A percentile compares a stretch with the other conserved stretches of the same genome.
These are phyloP conservation scores for Sicyos baderoa DNA, from an alignment of 306 rosid genomes.

Conservation along the genomic window DNA sequence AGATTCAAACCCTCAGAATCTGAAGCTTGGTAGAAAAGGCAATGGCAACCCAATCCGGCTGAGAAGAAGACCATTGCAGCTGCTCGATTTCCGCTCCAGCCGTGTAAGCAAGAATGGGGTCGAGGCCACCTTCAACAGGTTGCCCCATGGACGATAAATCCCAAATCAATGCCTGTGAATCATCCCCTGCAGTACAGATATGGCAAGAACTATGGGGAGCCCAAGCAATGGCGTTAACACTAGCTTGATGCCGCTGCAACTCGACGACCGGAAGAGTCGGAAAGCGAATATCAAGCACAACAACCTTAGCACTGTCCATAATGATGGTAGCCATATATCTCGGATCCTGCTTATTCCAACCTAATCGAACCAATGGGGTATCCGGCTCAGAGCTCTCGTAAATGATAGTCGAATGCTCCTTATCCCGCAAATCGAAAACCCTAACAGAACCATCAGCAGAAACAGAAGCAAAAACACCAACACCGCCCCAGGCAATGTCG, in stretches of 20 bases:
- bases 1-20: slow-evolving; percentile 74
- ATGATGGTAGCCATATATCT: slow-evolving; percentile 93
- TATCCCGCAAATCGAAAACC: slow-evolving; percentile 88
- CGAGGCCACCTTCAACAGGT: slow-evolving; percentile 85
- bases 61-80: slow-evolving; percentile 98
- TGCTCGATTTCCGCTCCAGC: slow-evolving; percentile 98
- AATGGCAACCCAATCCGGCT: slow-evolving; percentile 98
- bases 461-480: slow-evolving; percentile 95
- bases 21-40: slow-evolving; percentile 92
- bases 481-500: slow-evolving; percentile 98
- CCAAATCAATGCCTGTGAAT: slow-evolving; percentile 95
- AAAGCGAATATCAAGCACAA: slow-evolving; percentile 90
- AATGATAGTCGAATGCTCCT: slow-evolving; percentile 90
- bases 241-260: slow-evolving; percentile 86
- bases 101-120: slow-evolving; percentile 92
- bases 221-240: slow-evolving; percentile 95
- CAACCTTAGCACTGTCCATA: slow-evolving; percentile 91
- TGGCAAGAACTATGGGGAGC: slow-evolving; percentile 96
- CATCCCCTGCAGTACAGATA: slow-evolving; percentile 96
- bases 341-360: slow-evolving; percentile 99
- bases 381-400: slow-evolving; percentile 94
- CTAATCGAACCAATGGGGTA: slow-evolving; percentile 78
- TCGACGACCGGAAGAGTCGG: slow-evolving; percentile 94
- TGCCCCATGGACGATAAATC: slow-evolving; percentile 95
- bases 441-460: slow-evolving; percentile 95